Evolutionary conservation across 2,329 filamentous ascomycete genomes (phyloP), one percentile per base, ranked within the genome.

Genomic region (Sclerotinia borealis): DNA sequence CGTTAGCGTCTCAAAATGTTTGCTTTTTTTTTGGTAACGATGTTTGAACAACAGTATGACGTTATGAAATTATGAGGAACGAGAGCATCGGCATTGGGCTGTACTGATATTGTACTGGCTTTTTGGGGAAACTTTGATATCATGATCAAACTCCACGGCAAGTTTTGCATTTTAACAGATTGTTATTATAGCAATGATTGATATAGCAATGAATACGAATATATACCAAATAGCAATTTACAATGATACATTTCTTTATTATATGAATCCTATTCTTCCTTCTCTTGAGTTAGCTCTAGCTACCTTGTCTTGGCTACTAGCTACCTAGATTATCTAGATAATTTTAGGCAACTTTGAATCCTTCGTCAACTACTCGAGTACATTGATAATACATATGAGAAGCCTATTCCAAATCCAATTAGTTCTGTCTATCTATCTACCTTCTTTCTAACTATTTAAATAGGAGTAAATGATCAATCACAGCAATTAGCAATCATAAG

Each of bases 1-100:
- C 29, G 54, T 45, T 34, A 45, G 54, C 54, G 39, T 45, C 54
- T 45, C 27, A 56, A 56, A 56, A 56, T 45, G 39, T 39, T 45
- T 56, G 2, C 39, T 45, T 27, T 56, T 27, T 56, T 43, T 49
- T 34, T 56, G 43, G 31, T 37, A 41, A 65, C n/a, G 31, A 31
- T 29, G 43, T 51, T 41, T 51, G 36, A 45, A 45, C n/a, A 27
- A 55, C n/a, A 10, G 17, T 36, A 50, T 31, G 43, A 51, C 17
- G 27, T 39, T 45, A 39, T 34, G 50, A 47, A 64, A 41, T 47
- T 49, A 61, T 36, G 45, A 39, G 27, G 39, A 45, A 27, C 25
- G n/a, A n/a, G 15, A 10, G 36, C 8, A 17, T 36, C 34, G 6
- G 25, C 19, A 41, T 55, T 36, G 54, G 27, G 29, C n/a, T 25